Base-by-base conservation (phyloP, 345 rosid species). In the Corchorus olitorius region DNA sequence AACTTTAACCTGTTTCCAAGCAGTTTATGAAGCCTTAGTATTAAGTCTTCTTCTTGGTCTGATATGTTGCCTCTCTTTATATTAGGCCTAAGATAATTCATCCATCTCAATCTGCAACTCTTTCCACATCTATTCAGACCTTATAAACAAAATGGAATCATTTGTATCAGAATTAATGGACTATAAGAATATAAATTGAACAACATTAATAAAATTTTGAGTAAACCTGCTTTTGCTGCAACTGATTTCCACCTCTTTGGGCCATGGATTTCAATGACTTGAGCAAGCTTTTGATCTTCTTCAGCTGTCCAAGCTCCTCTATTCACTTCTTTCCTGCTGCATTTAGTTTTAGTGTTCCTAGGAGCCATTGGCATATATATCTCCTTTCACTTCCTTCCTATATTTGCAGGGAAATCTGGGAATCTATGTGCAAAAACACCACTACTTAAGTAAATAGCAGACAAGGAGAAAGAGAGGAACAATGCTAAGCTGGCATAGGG, bases 1-100 rank as follows among this genome's bases (percentile, higher is more conserved):
- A n/a, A n/a, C n/a, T n/a, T n/a, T n/a, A n/a, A n/a, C n/a, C 89
- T 86, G 83, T 88, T 88, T 70, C 89, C 91, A n/a, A 88, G 82
- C 45, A 86, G 86, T 60, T 82, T 86, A 74, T 88, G 89, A 67
- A 86, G 89, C 79, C 89, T 86, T 20, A 86, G 80, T 39, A 86
- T 84, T 79, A 85, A 68, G 76, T 88, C 89, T 76, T 89, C 89
- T 84, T 87, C 90, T 81, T 82, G 89, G 71, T 85, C 86, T 50
- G 90, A 85, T 50, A 87, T 89, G 65, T 82, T 79, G 72, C 88
- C 91, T 78, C 88, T 88, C 76, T 88, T 88, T 70, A 86, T 86
- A 37, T 88, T 83, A 19, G 91, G 89, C 80, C 91, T 84, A 9
- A 86, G 86, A 79, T 88, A 86, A 83, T 88, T 86, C 84, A 88